These are phyloP conservation scores for Sutorius eximius DNA, from an alignment of 1,284 basidiomycete genomes.

Conservation along the genomic window DNA sequence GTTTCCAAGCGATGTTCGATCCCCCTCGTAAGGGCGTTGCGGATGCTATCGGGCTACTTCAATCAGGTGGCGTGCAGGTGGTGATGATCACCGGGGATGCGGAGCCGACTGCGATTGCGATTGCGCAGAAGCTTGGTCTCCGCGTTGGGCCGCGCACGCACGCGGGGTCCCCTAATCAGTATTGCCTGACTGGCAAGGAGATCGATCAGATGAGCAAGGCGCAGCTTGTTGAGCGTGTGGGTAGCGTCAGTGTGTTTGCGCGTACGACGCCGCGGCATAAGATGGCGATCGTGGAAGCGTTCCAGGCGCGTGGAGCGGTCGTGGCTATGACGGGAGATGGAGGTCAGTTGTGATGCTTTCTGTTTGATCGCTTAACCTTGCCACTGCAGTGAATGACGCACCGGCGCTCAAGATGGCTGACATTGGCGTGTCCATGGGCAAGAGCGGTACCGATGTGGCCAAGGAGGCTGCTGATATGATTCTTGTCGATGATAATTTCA, in stretches of 20 bases:
- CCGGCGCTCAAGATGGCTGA: conserved; percentile 98
- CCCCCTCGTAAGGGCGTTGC: conserved; percentile 93
- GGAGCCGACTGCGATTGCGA: conserved; percentile 87
- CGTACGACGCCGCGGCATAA: conserved; percentile 95
- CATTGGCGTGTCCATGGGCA: conserved; percentile 97
- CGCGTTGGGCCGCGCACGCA: conserved; percentile 42
- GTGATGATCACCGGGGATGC: conserved; percentile 99
- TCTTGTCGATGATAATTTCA: conserved; percentile 96
- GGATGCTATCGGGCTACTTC: conserved; percentile 79
- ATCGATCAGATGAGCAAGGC: conserved; percentile 82
- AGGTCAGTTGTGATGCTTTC: conserved; percentile 37
- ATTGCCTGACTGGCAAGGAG: conserved; percentile 78
- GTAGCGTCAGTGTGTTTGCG: conserved; percentile 85
- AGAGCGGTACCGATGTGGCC: conserved; percentile 95
- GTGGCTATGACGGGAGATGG: conserved; percentile 99
- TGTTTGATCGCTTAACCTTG: neutral
- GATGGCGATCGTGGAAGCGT: conserved; percentile 94
- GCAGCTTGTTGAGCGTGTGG: conserved; percentile 85
- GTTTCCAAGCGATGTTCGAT: conserved; percentile 94
- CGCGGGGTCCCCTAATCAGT: conserved; percentile 18
- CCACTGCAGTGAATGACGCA: conserved; percentile 83
- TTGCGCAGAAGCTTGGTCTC: conserved; percentile 89
- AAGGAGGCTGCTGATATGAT: conserved; percentile 98
- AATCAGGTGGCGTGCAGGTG: conserved; percentile 87
- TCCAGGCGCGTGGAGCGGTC: conserved; percentile 83